Percentiles rank a stretch among this genome's conserved stretches.
phyloP scores from a whole-genome alignment of 495 filamentous ascomycete species.

The Stereocaulon alpinum region DNA sequence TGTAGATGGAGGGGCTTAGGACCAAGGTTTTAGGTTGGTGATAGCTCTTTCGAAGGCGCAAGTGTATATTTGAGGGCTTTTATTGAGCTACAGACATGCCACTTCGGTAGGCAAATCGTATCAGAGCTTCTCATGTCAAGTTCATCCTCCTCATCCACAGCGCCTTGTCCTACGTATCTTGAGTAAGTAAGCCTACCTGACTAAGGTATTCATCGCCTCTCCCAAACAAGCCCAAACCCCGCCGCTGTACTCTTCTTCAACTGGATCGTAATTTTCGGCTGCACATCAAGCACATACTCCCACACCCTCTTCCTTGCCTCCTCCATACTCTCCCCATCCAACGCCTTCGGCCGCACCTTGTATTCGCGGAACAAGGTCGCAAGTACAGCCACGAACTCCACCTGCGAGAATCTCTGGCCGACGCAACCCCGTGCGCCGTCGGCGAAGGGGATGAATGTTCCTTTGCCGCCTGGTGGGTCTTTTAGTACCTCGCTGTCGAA shows the following conservation, averaged over 20 bases:
- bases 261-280: constrained; percentile 18
- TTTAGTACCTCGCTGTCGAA: neutral
- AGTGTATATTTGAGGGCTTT: too few species aligned
- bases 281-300: constrained; percentile 5
- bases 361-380: constrained; percentile 47
- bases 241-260: constrained; percentile 16
- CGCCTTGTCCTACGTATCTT: too few species aligned
- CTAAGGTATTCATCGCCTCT: neutral
- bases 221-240: constrained; percentile 15
- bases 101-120: too few species aligned
- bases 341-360: constrained; percentile 1
- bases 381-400: constrained; percentile 56
- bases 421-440: constrained; percentile 60
- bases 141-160: too few species aligned
- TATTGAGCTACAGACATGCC: too few species aligned
- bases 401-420: constrained; percentile 62
- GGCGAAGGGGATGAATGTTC: constrained; percentile 49
- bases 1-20: too few species aligned
- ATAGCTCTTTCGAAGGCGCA: too few species aligned
- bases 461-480: neutral
- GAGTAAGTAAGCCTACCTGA: neutral
- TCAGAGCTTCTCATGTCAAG: too few species aligned
- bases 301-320: constrained; percentile 13
- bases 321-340: constrained; percentile 10
- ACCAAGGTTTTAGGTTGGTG: too few species aligned